Evolutionary conservation across 495 filamentous ascomycete genomes (phyloP), one percentile per base, ranked within the genome.

Genomic region (Darksidea phi): DNA sequence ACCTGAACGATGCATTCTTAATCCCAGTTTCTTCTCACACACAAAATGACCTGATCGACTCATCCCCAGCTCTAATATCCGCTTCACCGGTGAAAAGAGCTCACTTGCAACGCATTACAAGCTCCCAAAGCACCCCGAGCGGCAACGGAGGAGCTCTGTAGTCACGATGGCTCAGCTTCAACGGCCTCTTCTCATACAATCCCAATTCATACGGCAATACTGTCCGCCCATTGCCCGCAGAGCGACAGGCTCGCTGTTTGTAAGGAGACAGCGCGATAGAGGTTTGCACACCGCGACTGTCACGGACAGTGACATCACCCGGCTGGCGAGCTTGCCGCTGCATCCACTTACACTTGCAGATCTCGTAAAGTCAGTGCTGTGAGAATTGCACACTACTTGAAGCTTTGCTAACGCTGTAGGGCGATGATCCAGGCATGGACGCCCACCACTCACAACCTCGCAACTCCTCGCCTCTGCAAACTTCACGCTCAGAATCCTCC

Each of bases 401-500:
- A 32, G 28, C 28, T 32, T 32, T 32, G 28, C 28, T 32, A 32
- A 32, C 28, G 28, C 28, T 32, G 28, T 32, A 10, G 3, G 4
- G 28, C 28, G 28, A 32, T 3, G 3, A 10, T 32, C 10, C 60
- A 95, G 90, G 75, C 88, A 95, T 75, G 94, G 94, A 45, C 90
- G 89, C 5, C 93, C 94, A 34, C 94, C 94, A 0, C 82, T 98
- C 53, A 87, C 88, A 1, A 82, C 84, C 41, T 78, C 88, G 25
- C 86, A 88, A 3, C 84, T 98, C 34, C 84, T 95, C 61, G 82
- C 84, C 41, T 95, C 90, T 3, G 94, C 94, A 49, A 95, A 96
- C 74, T 96, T 96, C 78, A 94, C 94, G 32, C 88, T 96, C 49
- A 90, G 88, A 43, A 85, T 96, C 37, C 86, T 97, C 32, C 94